Conservation (phyloP, 192 early-diverging fungal genomes). For the Coemansia sp. region DNA sequence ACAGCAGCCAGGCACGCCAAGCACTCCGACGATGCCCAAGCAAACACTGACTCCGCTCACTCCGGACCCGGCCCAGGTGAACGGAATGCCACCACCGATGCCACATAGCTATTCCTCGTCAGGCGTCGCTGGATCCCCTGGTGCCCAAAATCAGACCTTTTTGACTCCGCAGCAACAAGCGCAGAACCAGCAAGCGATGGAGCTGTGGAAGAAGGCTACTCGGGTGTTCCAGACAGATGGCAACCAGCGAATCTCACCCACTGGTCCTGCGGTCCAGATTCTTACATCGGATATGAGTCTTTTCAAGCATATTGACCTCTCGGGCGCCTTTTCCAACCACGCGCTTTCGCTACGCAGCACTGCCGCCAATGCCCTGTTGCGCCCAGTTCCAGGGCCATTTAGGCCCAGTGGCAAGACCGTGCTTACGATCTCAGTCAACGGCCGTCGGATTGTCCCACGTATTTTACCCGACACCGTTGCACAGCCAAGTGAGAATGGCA, state of each 20-base stretch:
- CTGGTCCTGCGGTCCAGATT: constrained; percentile 36
- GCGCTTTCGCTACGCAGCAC: constrained; percentile 35
- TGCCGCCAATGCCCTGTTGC: constrained; percentile 29
- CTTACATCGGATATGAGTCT: constrained; percentile 45
- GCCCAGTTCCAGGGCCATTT: constrained; percentile 49
- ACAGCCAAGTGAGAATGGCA: constrained; percentile 25
- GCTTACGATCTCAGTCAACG: constrained; percentile 34
- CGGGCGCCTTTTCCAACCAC: constrained; percentile 31
- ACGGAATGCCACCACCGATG: constrained; percentile 2
- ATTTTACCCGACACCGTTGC: constrained; percentile 25
- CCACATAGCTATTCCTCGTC: background rate
- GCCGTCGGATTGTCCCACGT: constrained; percentile 37
- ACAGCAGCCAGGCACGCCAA: constrained; percentile 19
- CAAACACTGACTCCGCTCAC: constrained; percentile 35
- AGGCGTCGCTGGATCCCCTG: constrained; percentile 3
- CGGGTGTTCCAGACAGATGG: constrained; percentile 49
- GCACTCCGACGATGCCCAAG: constrained; percentile 27
- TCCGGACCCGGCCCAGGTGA: constrained; percentile 15
- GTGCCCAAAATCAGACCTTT: background rate
- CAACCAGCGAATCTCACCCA: constrained; percentile 38
- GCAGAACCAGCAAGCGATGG: constrained; percentile 37
- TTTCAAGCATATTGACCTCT: constrained; percentile 46
- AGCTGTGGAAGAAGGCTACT: constrained; percentile 48
- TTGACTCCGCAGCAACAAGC: constrained; percentile 25
- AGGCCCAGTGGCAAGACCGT: constrained; percentile 29